These are phyloP conservation scores for Calonectria hongkongensis DNA, from an alignment of 2,329 filamentous ascomycete species.

Conservation along the genomic window DNA sequence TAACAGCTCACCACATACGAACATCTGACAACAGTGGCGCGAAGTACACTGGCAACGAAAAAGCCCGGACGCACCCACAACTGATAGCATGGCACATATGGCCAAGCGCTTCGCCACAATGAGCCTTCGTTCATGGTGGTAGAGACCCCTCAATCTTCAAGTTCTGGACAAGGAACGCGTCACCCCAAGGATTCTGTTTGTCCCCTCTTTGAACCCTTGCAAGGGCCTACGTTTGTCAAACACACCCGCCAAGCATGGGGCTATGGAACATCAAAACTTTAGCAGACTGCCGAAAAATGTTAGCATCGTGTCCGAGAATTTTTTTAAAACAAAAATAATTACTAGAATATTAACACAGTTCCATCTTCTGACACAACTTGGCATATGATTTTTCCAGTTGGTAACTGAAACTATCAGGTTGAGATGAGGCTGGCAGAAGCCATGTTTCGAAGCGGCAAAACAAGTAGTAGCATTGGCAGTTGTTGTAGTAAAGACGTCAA, in stretches of 20 bases:
- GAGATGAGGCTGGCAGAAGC: too few species aligned
- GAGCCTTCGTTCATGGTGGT: slow-evolving; percentile 14
- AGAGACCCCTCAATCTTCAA: slow-evolving; percentile 6
- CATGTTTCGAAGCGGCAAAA: neutral
- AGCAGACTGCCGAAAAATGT: neutral
- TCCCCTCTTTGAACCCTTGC: slow-evolving; percentile 3
- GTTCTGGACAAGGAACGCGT: slow-evolving; percentile 29
- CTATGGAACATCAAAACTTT: neutral
- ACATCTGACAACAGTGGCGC: slow-evolving; percentile 3
- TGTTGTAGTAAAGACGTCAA: too few species aligned
- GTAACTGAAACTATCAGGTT: neutral
- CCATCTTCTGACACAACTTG: neutral
- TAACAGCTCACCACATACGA: neutral
- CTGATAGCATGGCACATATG: slow-evolving; percentile 27
- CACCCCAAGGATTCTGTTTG: neutral
- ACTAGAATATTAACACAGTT: neutral
- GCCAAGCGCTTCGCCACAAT: slow-evolving; percentile 35
- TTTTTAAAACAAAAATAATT: neutral
- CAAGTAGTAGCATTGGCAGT: neutral
- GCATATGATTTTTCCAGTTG: neutral
- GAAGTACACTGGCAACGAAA: slow-evolving; percentile 21
- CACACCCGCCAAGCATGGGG: neutral
- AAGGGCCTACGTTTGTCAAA: slow-evolving; percentile 7
- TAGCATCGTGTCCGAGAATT: neutral
- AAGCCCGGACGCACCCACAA: slow-evolving; percentile 21